Conservation (phyloP, 2,329 filamentous ascomycete species). For the Celoporthe dispersa region DNA sequence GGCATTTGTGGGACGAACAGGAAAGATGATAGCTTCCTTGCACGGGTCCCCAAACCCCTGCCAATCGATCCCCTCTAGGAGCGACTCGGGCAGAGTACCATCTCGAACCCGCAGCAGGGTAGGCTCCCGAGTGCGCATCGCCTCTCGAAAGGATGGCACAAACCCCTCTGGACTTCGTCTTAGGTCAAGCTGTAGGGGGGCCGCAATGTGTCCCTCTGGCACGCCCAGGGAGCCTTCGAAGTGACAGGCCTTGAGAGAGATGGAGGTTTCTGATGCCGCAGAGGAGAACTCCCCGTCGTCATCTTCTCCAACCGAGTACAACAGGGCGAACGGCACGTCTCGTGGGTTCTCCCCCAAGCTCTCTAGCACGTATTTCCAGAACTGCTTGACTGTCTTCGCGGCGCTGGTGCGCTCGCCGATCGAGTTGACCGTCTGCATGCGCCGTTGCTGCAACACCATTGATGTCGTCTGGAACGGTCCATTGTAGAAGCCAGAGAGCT, state of each 20-base stretch:
- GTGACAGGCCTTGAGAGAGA: slow-evolving; percentile 43
- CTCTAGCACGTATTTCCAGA: slow-evolving; percentile 41
- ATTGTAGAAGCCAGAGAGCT: slow-evolving; percentile 44
- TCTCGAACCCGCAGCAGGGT: slow-evolving; percentile 38
- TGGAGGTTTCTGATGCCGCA: slow-evolving; percentile 41
- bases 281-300: slow-evolving; percentile 44
- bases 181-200: slow-evolving; percentile 42
- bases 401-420: slow-evolving; percentile 39
- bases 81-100: slow-evolving; percentile 54
- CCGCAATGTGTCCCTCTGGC: slow-evolving; percentile 40
- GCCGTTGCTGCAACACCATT: slow-evolving; percentile 39
- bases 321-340: slow-evolving; percentile 46
- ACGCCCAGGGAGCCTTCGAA: slow-evolving; percentile 43
- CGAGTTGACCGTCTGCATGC: slow-evolving; percentile 41
- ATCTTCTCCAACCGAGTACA: slow-evolving; percentile 46
- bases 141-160: slow-evolving; percentile 43
- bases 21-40: slow-evolving; percentile 61
- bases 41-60: slow-evolving; percentile 61
- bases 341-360: slow-evolving; percentile 41
- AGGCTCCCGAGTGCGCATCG: slow-evolving; percentile 43
- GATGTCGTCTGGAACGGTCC: slow-evolving; percentile 44
- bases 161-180: slow-evolving; percentile 42
- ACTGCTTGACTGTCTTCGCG: slow-evolving; percentile 41
- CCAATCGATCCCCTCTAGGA: slow-evolving; percentile 58
- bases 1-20: slow-evolving; percentile 61